Evolutionary conservation across 306 rosid genomes (phyloP).

Genomic region (Erythrophleum fordii): DNA sequence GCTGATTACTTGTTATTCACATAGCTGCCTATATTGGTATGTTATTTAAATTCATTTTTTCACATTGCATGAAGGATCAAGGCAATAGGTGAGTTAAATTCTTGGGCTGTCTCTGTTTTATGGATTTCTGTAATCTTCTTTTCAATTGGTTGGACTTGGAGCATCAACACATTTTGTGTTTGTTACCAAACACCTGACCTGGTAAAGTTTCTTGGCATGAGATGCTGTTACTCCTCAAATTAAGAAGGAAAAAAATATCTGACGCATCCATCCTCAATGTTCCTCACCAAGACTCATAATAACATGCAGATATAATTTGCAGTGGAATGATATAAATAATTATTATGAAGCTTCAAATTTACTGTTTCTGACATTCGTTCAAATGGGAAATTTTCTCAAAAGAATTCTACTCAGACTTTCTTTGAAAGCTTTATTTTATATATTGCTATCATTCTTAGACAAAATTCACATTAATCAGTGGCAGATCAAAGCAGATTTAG

Average conservation of each 20-base stretch:
- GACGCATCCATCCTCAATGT: neutral
- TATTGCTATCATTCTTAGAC: conserved; percentile 1
- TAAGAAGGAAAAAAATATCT: conserved; percentile 3
- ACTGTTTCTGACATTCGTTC: neutral
- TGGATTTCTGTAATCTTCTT: conserved; percentile 31
- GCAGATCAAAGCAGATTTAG: neutral
- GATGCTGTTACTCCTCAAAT: too few species aligned
- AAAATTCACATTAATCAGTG: neutral
- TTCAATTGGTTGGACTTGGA: conserved; percentile 37
- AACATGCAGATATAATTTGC: too few species aligned
- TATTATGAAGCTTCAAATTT: neutral
- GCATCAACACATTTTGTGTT: conserved; percentile 24
- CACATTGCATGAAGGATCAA: neutral
- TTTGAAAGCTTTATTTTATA: neutral
- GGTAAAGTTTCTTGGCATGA: too few species aligned
- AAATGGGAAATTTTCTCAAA: neutral
- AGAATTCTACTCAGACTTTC: neutral
- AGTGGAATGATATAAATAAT: too few species aligned
- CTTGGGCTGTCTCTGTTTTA: neutral
- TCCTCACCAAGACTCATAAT: neutral
- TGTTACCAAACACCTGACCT: conserved; percentile 28
- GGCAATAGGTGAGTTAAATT: neutral
- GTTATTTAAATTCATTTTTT: conserved; percentile 2
- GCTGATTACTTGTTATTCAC: too few species aligned
- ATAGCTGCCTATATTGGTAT: too few species aligned